Conservation (phyloP, 73 alveolate genomes). For the Stentor coeruleus region DNA sequence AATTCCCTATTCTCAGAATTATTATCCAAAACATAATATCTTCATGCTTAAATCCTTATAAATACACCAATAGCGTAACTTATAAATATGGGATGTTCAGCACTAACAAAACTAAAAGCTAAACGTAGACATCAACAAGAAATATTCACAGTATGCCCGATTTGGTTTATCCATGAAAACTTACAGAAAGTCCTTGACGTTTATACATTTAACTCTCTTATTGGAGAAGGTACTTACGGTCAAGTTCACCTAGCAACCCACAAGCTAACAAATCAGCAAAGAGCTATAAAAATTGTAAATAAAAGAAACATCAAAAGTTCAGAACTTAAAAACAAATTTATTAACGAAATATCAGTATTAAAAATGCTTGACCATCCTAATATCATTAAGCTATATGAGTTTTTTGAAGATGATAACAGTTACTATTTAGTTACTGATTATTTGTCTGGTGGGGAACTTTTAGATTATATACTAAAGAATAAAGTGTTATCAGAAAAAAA, state of each 20-base stretch:
- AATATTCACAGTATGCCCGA: not conserved
- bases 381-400: constrained; percentile 81
- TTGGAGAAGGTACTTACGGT: constrained; percentile 51
- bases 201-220: not conserved
- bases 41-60: too few species aligned
- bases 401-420: constrained; percentile 77
- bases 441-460: constrained; percentile 82
- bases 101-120: too few species aligned
- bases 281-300: constrained; percentile 41
- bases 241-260: constrained; percentile 56
- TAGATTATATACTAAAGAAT: constrained; percentile 65
- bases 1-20: too few species aligned
- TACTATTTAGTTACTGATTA: constrained; percentile 75
- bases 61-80: too few species aligned
- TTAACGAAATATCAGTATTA: not conserved
- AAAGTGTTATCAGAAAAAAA: constrained; percentile 71
- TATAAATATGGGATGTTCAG: too few species aligned
- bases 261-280: constrained; percentile 42
- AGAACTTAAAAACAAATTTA: constrained; percentile 40
- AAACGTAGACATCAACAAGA: too few species aligned
- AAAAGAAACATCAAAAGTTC: constrained; percentile 28
- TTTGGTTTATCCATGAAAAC: not conserved
- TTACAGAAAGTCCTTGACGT: not conserved
- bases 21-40: too few species aligned
- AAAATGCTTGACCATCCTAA: constrained; percentile 67